A percentile compares a stretch with the other conserved stretches of the same genome.
Evolutionary conservation across 2,329 filamentous ascomycete species (phyloP).

Genomic region (Pseudocercospora vitis): DNA sequence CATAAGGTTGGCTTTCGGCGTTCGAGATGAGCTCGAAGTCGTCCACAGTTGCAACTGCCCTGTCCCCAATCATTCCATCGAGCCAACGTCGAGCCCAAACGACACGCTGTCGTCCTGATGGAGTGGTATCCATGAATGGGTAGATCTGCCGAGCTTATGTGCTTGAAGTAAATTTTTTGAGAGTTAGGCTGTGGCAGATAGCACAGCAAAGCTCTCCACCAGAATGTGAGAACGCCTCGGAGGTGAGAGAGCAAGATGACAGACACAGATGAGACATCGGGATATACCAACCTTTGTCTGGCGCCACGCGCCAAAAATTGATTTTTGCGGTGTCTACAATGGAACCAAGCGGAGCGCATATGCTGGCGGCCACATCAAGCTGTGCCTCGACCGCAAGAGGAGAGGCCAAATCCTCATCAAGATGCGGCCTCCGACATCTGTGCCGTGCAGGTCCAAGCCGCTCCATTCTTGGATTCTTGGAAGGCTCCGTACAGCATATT

Average conservation of each 20-base stretch:
- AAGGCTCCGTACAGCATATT: too few species aligned
- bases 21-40: slow-evolving; percentile 11
- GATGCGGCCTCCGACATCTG: too few species aligned
- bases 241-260: too few species aligned
- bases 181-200: too few species aligned
- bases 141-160: background rate
- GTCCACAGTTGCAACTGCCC: too few species aligned
- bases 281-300: background rate
- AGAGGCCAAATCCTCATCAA: too few species aligned
- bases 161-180: too few species aligned
- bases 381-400: background rate
- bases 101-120: background rate
- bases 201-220: background rate
- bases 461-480: too few species aligned
- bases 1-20: background rate
- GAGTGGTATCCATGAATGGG: slow-evolving; percentile 8
- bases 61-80: too few species aligned
- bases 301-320: background rate
- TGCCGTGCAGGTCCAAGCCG: too few species aligned
- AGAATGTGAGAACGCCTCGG: too few species aligned
- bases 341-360: background rate
- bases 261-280: background rate
- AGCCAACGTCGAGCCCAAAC: slow-evolving; percentile 17
- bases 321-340: background rate
- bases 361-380: background rate